A percentile compares a stretch with the other conserved stretches of the same genome.
phyloP scores from a whole-genome alignment of 176 grass and related monocot species.

The Urochloa ruziziensis region DNA sequence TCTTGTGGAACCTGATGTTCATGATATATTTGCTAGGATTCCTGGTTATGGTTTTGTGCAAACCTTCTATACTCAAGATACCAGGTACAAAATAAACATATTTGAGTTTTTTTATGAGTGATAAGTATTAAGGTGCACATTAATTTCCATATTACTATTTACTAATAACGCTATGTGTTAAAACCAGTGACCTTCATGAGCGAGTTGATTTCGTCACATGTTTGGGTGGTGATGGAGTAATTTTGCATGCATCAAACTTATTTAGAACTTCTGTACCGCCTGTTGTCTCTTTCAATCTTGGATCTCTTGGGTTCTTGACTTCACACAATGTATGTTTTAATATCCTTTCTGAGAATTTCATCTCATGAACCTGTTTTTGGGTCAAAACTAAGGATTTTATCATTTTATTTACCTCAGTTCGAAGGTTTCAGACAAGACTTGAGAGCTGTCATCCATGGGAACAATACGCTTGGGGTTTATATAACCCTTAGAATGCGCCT shows the following conservation, averaged over 20 bases:
- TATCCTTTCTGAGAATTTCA: slow-evolving; percentile 25
- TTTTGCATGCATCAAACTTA: slow-evolving; percentile 95
- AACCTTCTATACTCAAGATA: slow-evolving; percentile 97
- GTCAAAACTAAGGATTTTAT: slow-evolving; percentile 35
- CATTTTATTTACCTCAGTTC: slow-evolving; percentile 58
- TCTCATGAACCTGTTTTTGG: slow-evolving; percentile 13
- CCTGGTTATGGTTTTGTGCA: slow-evolving; percentile 99
- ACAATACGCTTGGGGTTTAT: slow-evolving; percentile 94
- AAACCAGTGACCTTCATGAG: slow-evolving; percentile 87
- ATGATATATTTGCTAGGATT: slow-evolving; percentile 98
- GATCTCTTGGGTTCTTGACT: slow-evolving; percentile 97
- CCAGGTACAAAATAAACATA: slow-evolving; percentile 51
- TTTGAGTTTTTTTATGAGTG: not conserved
- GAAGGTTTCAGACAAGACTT: slow-evolving; percentile 85
- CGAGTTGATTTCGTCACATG: slow-evolving; percentile 99
- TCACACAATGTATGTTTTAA: slow-evolving; percentile 77
- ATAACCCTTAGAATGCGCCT: slow-evolving; percentile 99
- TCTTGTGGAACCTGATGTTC: slow-evolving; percentile 99
- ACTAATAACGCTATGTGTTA: slow-evolving; percentile 26
- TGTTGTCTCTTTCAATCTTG: slow-evolving; percentile 96
- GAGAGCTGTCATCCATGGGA: slow-evolving; percentile 92
- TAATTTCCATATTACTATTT: slow-evolving; percentile 33
- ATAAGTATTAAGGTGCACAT: not conserved
- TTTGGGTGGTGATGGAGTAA: slow-evolving; percentile 98
- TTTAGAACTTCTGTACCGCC: slow-evolving; percentile 94